Base-by-base conservation (phyloP, 176 grass and related monocot species). In the Lolium rigidum region DNA sequence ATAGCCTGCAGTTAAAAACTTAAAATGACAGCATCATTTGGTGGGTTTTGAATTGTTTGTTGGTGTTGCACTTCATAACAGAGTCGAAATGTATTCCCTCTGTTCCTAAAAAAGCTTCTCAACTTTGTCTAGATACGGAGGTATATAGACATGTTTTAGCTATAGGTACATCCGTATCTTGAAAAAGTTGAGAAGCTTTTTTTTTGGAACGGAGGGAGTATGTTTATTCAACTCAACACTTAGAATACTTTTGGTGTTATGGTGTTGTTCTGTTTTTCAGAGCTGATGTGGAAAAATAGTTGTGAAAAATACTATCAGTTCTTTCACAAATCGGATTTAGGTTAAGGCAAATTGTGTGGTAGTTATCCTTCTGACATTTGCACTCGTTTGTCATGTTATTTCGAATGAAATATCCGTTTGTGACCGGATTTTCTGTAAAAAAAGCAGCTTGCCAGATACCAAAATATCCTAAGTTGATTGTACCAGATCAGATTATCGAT, bases 221-320 rank as follows among this genome's bases (percentile, higher is more conserved):
- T 88, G 58, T 39, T 67, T 80, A 12, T 75, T 83, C 10, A 64
- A 76, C 17, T 28, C 12, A 15, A 22, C 31, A 58, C 58, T 89
- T 63, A 22, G 39, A 60, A 15, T 26, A 8, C 2, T 21, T 80
- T 80, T 80, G 14, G 1, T 25, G 7, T 64, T 44, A 80, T 9
- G 48, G 14, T 64, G 78, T 4, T 55, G 24, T 18, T 24, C 24
- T 80, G 47, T 64, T 49, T 80, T 35, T 80, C 16, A 20, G 50
- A 50, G 60, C 44, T 50, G 16, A 26, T 80, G 24, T 50, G 3
- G 60, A 47, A 15, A 78, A 49, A 11, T 10, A 49, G 43, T 48
- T 50, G 55, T 44, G 9, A 16, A 25, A 25, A 37, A 51, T 61
- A 14, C 9, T 49, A 5, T 20, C 20, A 24, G 35, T 66, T 63